Evolutionary conservation across 495 filamentous ascomycete species (phyloP).

Genomic region (Eremomyces bilateralis): DNA sequence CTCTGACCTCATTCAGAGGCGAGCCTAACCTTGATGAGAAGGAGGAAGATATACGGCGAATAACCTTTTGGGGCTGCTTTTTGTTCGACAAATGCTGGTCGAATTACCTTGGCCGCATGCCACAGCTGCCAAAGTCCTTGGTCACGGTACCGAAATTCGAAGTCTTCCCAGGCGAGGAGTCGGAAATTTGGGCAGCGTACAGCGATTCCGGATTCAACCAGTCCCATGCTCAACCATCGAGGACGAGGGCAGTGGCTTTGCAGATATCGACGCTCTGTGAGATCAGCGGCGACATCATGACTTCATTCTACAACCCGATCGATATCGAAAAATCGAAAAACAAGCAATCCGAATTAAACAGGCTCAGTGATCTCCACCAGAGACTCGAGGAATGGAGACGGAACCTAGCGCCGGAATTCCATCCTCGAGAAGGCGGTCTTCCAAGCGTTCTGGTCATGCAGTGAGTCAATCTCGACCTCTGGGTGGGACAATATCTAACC

Average conservation of each 20-base stretch:
- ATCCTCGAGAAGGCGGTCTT: slow-evolving; percentile 72
- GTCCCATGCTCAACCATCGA: slow-evolving; percentile 51
- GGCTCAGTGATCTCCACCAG: slow-evolving; percentile 73
- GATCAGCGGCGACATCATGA: slow-evolving; percentile 77
- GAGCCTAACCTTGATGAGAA: slow-evolving; percentile 44
- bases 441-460: slow-evolving; percentile 87
- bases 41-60: slow-evolving; percentile 68
- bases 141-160: slow-evolving; percentile 75
- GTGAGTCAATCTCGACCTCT: slow-evolving; percentile 30
- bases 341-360: slow-evolving; percentile 73
- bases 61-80: slow-evolving; percentile 98
- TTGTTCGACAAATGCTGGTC: slow-evolving; percentile 98
- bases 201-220: slow-evolving; percentile 58
- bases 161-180: slow-evolving; percentile 76
- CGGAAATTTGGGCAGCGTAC: slow-evolving; percentile 70
- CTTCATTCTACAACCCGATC: slow-evolving; percentile 74
- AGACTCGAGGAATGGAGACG: slow-evolving; percentile 82
- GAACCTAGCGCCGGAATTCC: slow-evolving; percentile 65
- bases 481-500: slow-evolving; percentile 14
- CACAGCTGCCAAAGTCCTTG: slow-evolving; percentile 57
- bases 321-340: slow-evolving; percentile 33
- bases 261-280: slow-evolving; percentile 73
- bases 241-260: slow-evolving; percentile 61
- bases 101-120: slow-evolving; percentile 85
- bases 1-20: slow-evolving; percentile 28